A percentile compares a stretch with the other conserved stretches of the same genome.
phyloP scores from a whole-genome alignment of 2,329 filamentous ascomycete genomes.

The Lachnellula willkommii region DNA sequence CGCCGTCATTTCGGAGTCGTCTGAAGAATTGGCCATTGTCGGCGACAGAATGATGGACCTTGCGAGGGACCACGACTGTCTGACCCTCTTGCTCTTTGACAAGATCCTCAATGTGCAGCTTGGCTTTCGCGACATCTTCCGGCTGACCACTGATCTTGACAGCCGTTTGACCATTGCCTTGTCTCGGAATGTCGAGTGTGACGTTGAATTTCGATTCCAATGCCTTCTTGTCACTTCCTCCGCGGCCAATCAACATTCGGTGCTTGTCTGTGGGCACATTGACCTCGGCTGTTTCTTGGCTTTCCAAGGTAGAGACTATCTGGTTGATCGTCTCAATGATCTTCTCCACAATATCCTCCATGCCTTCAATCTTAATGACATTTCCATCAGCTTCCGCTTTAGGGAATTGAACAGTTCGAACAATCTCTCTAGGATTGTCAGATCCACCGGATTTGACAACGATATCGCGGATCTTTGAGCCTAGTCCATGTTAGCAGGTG shows the following conservation, averaged over 20 bases:
- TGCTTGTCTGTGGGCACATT: slow-evolving; percentile 90
- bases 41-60: slow-evolving; percentile 75
- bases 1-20: slow-evolving; percentile 77
- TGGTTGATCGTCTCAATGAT: slow-evolving; percentile 77
- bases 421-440: slow-evolving; percentile 74
- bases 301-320: slow-evolving; percentile 78
- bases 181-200: slow-evolving; percentile 83
- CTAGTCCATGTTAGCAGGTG: slow-evolving; percentile 39
- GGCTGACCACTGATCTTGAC: slow-evolving; percentile 81
- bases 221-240: slow-evolving; percentile 78
- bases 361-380: slow-evolving; percentile 82
- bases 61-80: slow-evolving; percentile 76
- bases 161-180: slow-evolving; percentile 75
- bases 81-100: slow-evolving; percentile 85
- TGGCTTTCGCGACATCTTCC: slow-evolving; percentile 75
- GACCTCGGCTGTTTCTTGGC: slow-evolving; percentile 69
- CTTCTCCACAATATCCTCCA: slow-evolving; percentile 77
- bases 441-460: slow-evolving; percentile 85
- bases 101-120: slow-evolving; percentile 72
- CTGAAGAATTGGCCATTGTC: slow-evolving; percentile 95
- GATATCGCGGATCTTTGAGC: slow-evolving; percentile 78
- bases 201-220: slow-evolving; percentile 84
- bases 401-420: slow-evolving; percentile 90
- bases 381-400: slow-evolving; percentile 78
- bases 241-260: slow-evolving; percentile 82